Evolutionary conservation across 768 basidiomycete genomes (phyloP), one percentile per base, ranked within the genome.

Genomic region (Leccinum arenicola): DNA sequence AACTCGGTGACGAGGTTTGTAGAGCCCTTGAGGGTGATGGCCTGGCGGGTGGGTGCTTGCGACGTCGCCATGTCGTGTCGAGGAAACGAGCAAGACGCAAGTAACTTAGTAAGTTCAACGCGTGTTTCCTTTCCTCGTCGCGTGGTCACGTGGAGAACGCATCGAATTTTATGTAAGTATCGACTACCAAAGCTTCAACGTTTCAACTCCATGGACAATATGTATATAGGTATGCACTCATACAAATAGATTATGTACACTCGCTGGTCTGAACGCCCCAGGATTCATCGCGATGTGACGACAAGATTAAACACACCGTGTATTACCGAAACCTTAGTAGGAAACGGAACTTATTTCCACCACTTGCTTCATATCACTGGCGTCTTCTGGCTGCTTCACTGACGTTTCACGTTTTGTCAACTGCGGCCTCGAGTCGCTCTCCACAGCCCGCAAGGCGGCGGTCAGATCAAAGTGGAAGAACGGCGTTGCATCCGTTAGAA

Each of bases 21-120:
- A 0, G 94, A 96, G 3, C 97, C 97, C 69, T 98, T 97, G 74
- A 99, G 88, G 1, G 93, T 95, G 64, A 98, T 96, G 4, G 89
- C 86, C 61, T 91, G 88, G 47, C 85, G 84, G 21, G 78, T 75
- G 4, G 77, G 77, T 50, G 77, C 75, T 68, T 80, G 79, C 60
- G 76, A 78, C 1, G 78, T 80, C 15, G 77, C 72, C 78, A 80
- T 79, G n/a, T 57, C 31, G 54, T 59, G 50, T 33, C 17, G 50
- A 50, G 56, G 51, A 25, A 57, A 48, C 58, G 27, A 27, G 27
- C 17, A n/a, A 49, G 48, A 1, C 10, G 19, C 17, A 19, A 11
- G 45, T 3, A 23, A 40, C n/a, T 43, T 43, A 11, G 45, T 3
- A 23, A 40, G 40, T 43, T 43, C n/a, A 43, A 10, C 25, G 17